These are phyloP conservation scores for Pythium sukuiense DNA, from an alignment of 352 stramenopile genomes.

Conservation along the genomic window DNA sequence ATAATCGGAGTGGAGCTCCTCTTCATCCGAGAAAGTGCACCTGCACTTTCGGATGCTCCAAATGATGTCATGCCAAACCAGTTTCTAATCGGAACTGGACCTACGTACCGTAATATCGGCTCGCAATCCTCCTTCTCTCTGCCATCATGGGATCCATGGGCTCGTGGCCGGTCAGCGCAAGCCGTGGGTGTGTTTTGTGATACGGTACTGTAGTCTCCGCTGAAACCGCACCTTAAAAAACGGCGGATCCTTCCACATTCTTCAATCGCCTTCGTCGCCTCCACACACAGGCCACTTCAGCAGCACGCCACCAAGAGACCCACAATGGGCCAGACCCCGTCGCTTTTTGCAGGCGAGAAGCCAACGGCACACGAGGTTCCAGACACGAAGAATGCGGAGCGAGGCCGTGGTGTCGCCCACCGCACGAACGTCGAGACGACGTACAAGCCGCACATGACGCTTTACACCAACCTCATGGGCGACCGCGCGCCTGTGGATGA, in stretches of 20 bases:
- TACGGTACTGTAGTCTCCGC: too few relatives aligned
- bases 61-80: too few relatives aligned
- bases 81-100: too few relatives aligned
- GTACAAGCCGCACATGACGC: slow-evolving; percentile 28
- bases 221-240: too few relatives aligned
- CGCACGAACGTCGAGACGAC: slow-evolving; percentile 22
- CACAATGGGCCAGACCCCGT: slow-evolving; percentile 36
- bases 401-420: slow-evolving; percentile 42
- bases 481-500: slow-evolving; percentile 27
- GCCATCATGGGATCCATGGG: too few relatives aligned
- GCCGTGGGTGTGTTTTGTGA: too few relatives aligned
- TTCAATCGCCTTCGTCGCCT: neutral
- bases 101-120: too few relatives aligned
- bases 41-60: too few relatives aligned
- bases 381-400: slow-evolving; percentile 31
- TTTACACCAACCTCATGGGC: slow-evolving; percentile 30
- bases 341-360: slow-evolving; percentile 44
- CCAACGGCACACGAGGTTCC: slow-evolving; percentile 39
- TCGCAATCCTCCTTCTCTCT: too few relatives aligned
- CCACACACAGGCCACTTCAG: too few relatives aligned
- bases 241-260: neutral
- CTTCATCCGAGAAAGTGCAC: neutral
- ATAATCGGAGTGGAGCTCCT: neutral
- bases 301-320: too few relatives aligned
- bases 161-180: too few relatives aligned